Percentiles rank a stretch among this genome's conserved stretches.
Evolutionary conservation across 2,329 filamentous ascomycete species (phyloP).

Genomic region (Sporothrix brunneoviolacea): DNA sequence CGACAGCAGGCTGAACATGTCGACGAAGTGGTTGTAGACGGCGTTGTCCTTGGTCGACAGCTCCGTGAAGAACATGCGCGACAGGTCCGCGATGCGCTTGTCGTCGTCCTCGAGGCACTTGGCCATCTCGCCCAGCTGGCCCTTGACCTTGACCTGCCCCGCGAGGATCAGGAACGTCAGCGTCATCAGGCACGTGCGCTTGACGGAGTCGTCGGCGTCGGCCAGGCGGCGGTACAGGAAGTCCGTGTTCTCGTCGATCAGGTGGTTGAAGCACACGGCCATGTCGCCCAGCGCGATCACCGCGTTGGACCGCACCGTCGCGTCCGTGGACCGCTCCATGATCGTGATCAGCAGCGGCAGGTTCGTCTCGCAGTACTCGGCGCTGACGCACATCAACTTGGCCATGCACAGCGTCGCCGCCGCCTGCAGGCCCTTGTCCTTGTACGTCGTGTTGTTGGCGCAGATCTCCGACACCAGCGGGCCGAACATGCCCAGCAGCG

Average conservation of each 20-base stretch:
- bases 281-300: slow-evolving; percentile 97
- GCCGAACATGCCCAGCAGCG: slow-evolving; percentile 83
- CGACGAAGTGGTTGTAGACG: slow-evolving; percentile 98
- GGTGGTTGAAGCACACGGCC: slow-evolving; percentile 98
- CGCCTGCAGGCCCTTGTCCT: slow-evolving; percentile 82
- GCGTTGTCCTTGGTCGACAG: slow-evolving; percentile 97
- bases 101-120: slow-evolving; percentile 98
- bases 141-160: slow-evolving; percentile 98
- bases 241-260: slow-evolving; percentile 98
- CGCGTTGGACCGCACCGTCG: slow-evolving; percentile 89
- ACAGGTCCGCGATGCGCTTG: slow-evolving; percentile 85
- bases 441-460: slow-evolving; percentile 87
- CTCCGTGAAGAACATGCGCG: slow-evolving; percentile 97
- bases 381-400: slow-evolving; percentile 97
- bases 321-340: slow-evolving; percentile 87
- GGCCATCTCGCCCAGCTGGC: slow-evolving; percentile 96
- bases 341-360: slow-evolving; percentile 93
- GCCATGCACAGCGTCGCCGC: slow-evolving; percentile 90
- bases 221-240: slow-evolving; percentile 92
- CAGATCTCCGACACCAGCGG: slow-evolving; percentile 90
- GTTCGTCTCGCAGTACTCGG: slow-evolving; percentile 92
- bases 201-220: slow-evolving; percentile 81
- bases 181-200: slow-evolving; percentile 97
- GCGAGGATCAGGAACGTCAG: slow-evolving; percentile 94
- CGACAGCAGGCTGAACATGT: slow-evolving; percentile 93